Percentiles rank a stretch among this genome's conserved stretches.
Conservation (phyloP, 257 asterid species). For the Asclepias syriaca region DNA sequence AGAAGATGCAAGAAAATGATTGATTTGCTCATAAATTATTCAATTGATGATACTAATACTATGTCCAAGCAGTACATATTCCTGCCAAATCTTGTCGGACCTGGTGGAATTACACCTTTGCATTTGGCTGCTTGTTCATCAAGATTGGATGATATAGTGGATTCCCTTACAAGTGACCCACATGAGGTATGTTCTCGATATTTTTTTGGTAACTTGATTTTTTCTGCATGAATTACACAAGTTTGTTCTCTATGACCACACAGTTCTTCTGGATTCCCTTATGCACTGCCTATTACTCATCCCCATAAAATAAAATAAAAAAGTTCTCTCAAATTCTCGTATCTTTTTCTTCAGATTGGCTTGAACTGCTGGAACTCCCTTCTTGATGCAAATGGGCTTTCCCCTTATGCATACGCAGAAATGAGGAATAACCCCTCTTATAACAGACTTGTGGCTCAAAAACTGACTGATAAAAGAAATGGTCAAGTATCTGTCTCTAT, state of each 20-base stretch:
- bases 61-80: slow-evolving; percentile 42
- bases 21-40: slow-evolving; percentile 45
- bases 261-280: background rate
- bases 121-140: slow-evolving; percentile 76
- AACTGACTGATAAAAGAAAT: slow-evolving; percentile 40
- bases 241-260: background rate
- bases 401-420: slow-evolving; percentile 65
- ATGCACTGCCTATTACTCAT: background rate
- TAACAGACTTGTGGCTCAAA: slow-evolving; percentile 54
- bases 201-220: slow-evolving; percentile 2
- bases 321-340: background rate
- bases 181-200: slow-evolving; percentile 47
- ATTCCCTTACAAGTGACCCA: slow-evolving; percentile 69
- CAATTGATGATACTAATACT: slow-evolving; percentile 29
- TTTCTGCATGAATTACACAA: background rate
- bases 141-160: slow-evolving; percentile 55
- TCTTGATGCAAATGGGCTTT: slow-evolving; percentile 65
- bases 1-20: slow-evolving; percentile 60
- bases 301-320: background rate
- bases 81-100: slow-evolving; percentile 61
- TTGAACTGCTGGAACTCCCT: slow-evolving; percentile 62
- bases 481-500: slow-evolving; percentile 49
- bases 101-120: slow-evolving; percentile 84
- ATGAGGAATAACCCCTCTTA: slow-evolving; percentile 70
- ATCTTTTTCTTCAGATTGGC: slow-evolving; percentile 46